These are phyloP conservation scores for Diospyros lotus DNA, from an alignment of 148 eudicot genomes.

Conservation along the genomic window DNA sequence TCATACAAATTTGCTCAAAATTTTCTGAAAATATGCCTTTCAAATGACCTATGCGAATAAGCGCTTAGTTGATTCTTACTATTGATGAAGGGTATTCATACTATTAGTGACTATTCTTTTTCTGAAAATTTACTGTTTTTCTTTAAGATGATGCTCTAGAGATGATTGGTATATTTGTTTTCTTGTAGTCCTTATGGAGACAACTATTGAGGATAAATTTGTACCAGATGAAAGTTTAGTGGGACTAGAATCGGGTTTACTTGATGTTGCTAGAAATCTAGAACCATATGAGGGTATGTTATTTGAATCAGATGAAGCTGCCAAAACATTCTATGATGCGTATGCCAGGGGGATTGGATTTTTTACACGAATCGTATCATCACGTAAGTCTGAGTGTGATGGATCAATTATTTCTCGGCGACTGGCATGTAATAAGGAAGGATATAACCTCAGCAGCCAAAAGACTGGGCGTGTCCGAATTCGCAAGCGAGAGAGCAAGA, in stretches of 20 bases:
- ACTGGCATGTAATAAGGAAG: constrained; percentile 13
- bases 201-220: constrained; percentile 10
- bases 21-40: too few relatives aligned
- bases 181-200: constrained; percentile 14
- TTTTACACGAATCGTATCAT: constrained; percentile 15
- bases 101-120: background rate
- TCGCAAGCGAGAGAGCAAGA: constrained; percentile 15
- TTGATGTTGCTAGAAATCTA: background rate
- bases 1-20: too few relatives aligned
- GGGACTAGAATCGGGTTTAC: constrained; percentile 8
- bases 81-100: too few relatives aligned
- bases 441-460: background rate
- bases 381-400: constrained; percentile 14
- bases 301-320: constrained; percentile 14
- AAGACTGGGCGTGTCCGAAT: background rate
- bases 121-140: background rate
- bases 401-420: constrained; percentile 15
- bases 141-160: background rate
- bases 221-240: constrained; percentile 7
- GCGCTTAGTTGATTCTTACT: too few relatives aligned
- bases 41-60: too few relatives aligned
- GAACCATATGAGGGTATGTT: constrained; percentile 12
- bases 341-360: constrained; percentile 10
- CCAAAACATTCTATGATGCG: constrained; percentile 14
- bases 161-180: background rate